A percentile compares a stretch with the other conserved stretches of the same genome.
Evolutionary conservation across 495 filamentous ascomycete genomes (phyloP).

Genomic region (Aspergillus diversus): DNA sequence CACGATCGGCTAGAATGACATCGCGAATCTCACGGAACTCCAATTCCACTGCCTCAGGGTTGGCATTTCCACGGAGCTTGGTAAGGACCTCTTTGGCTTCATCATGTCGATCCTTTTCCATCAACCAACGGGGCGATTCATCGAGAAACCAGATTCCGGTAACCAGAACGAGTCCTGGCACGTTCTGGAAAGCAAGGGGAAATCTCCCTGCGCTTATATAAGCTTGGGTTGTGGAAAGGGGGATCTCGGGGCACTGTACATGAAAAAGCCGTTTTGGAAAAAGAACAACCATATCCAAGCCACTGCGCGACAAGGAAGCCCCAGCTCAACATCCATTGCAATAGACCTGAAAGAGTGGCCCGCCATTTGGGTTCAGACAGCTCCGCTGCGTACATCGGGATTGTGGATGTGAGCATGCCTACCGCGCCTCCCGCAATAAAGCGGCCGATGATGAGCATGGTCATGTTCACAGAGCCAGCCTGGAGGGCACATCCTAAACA

Average conservation of each 20-base stretch:
- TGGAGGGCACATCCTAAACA: constrained; percentile 49
- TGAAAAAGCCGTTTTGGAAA: constrained; percentile 45
- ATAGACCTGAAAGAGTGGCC: constrained; percentile 28
- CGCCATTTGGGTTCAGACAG: constrained; percentile 30
- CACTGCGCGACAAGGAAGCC: constrained; percentile 50
- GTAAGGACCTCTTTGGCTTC: constrained; percentile 48
- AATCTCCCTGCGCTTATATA: constrained; percentile 39
- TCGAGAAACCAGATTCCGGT: constrained; percentile 59
- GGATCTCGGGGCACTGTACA: constrained; percentile 28
- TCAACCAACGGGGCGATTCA: constrained; percentile 61
- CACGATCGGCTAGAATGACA: constrained; percentile 25
- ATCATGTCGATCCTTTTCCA: constrained; percentile 67
- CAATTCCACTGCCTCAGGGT: constrained; percentile 27
- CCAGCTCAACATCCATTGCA: constrained; percentile 48
- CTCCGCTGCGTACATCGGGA: constrained; percentile 45
- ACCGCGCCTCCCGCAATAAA: constrained; percentile 51
- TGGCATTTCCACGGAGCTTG: constrained; percentile 20
- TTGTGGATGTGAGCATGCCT: constrained; percentile 48
- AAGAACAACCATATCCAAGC: constrained; percentile 53
- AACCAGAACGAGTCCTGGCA: constrained; percentile 50
- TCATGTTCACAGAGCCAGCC: constrained; percentile 47
- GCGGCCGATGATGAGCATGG: constrained; percentile 52
- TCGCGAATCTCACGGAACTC: constrained; percentile 36
- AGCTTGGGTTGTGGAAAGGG: background rate
- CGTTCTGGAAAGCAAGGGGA: constrained; percentile 55